Evolutionary conservation across 2,329 filamentous ascomycete species (phyloP).

Genomic region (Xylaria sp.): DNA sequence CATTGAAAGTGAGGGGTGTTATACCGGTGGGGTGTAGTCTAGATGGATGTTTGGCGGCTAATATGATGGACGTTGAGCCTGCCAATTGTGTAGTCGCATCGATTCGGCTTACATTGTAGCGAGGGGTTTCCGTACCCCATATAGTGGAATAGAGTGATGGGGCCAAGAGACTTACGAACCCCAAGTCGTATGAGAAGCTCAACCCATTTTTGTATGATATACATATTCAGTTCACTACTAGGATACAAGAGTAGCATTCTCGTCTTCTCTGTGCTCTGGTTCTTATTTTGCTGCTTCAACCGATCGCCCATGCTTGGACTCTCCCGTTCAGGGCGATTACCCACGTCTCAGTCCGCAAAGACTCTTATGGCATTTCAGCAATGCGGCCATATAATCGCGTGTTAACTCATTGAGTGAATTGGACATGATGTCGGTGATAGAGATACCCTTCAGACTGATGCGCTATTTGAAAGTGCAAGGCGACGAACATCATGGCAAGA

Average conservation of each 20-base stretch:
- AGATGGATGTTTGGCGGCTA: constrained; percentile 41
- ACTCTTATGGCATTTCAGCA: no score
- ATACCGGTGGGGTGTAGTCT: constrained; percentile 22
- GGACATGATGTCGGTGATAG: neutral
- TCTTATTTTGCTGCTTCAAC: neutral
- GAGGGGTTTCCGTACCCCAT: constrained; percentile 21
- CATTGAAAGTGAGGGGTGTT: constrained; percentile 36
- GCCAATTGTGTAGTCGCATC: constrained; percentile 35
- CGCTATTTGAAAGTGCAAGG: no score
- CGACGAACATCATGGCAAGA: no score
- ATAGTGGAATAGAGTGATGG: neutral
- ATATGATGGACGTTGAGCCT: constrained; percentile 36
- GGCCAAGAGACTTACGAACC: neutral
- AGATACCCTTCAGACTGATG: neutral
- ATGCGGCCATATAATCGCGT: neutral
- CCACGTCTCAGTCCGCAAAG: neutral
- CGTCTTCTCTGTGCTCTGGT: neutral
- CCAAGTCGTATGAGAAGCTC: neutral
- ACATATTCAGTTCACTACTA: neutral
- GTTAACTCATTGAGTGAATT: neutral
- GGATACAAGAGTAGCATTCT: neutral
- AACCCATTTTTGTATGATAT: neutral
- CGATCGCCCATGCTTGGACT: neutral
- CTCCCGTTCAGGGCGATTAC: no score
- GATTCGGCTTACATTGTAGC: constrained; percentile 36